A percentile compares a stretch with the other conserved stretches of the same genome.
Evolutionary conservation across 306 rosid genomes (phyloP).

Genomic region (Gastrolobium villosum): DNA sequence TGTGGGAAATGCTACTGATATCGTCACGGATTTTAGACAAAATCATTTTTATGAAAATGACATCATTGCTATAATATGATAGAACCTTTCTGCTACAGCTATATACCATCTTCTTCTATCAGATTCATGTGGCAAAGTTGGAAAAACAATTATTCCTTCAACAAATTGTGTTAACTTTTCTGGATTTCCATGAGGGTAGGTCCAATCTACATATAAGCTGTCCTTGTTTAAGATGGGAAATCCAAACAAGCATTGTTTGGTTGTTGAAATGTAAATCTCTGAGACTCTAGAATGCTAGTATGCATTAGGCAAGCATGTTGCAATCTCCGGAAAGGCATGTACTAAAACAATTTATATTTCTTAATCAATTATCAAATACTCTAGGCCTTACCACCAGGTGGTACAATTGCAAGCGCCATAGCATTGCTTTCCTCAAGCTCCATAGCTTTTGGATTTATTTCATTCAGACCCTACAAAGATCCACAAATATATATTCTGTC

Average conservation of each 20-base stretch:
- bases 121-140: neutral
- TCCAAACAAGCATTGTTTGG: neutral
- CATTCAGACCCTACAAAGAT: constrained; percentile 73
- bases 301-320: constrained; percentile 21
- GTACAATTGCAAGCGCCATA: constrained; percentile 89
- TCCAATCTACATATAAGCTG: neutral
- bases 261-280: neutral
- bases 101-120: constrained; percentile 6
- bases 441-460: constrained; percentile 72
- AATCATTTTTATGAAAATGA: constrained; percentile 4
- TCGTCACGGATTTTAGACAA: neutral
- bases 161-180: neutral
- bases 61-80: constrained; percentile 50
- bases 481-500: neutral
- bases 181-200: neutral
- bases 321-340: constrained; percentile 3
- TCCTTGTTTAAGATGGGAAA: neutral
- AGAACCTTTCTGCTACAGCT: constrained; percentile 40
- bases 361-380: constrained; percentile 34
- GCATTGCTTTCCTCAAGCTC: constrained; percentile 88
- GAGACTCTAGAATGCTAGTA: neutral
- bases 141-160: neutral
- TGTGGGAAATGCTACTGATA: neutral
- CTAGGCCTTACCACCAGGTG: constrained; percentile 74
- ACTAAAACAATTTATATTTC: constrained; percentile 5